phyloP scores from a whole-genome alignment of 192 early-diverging fungal genomes.

The Backusella westeae region DNA sequence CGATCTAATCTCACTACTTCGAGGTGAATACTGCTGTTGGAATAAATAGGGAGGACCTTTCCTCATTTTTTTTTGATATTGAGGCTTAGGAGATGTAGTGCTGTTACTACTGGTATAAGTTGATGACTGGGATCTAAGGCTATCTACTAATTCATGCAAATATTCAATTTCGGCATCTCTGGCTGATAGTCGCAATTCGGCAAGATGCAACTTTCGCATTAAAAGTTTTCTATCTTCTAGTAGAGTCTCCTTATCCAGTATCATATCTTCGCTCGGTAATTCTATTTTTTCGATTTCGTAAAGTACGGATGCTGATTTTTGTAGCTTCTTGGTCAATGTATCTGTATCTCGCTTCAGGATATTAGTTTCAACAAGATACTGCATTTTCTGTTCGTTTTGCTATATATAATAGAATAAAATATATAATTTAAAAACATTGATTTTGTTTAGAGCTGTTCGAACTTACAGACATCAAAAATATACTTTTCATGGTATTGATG shows the following conservation, averaged over 20 bases:
- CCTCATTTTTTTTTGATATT: neutral
- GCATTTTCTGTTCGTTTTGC: slow-evolving; percentile 35
- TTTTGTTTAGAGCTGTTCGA: neutral
- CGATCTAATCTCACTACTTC: slow-evolving; percentile 17
- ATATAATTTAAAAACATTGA: neutral
- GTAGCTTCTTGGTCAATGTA: slow-evolving; percentile 21
- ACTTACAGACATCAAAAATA: slow-evolving; percentile 17
- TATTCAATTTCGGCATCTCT: slow-evolving; percentile 37
- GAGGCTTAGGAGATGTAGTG: slow-evolving; percentile 10
- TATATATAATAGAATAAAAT: slow-evolving; percentile 2
- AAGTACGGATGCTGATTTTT: slow-evolving; percentile 17
- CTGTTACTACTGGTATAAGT: neutral
- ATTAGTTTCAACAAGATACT: slow-evolving; percentile 29
- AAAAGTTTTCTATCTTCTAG: slow-evolving; percentile 22
- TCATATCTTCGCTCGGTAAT: slow-evolving; percentile 16
- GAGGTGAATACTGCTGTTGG: slow-evolving; percentile 35
- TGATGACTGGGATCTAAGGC: neutral
- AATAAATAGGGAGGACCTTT: slow-evolving; percentile 25
- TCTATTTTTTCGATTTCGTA: slow-evolving; percentile 24
- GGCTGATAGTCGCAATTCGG: slow-evolving; percentile 28
- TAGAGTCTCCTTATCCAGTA: slow-evolving; percentile 12
- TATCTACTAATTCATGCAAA: slow-evolving; percentile 20
- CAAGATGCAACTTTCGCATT: slow-evolving; percentile 28
- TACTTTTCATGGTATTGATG: slow-evolving; percentile 27
- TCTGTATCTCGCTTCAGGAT: slow-evolving; percentile 35